Evolutionary conservation across 495 filamentous ascomycete genomes (phyloP), one percentile per base, ranked within the genome.

Genomic region (Evernia prunastri): DNA sequence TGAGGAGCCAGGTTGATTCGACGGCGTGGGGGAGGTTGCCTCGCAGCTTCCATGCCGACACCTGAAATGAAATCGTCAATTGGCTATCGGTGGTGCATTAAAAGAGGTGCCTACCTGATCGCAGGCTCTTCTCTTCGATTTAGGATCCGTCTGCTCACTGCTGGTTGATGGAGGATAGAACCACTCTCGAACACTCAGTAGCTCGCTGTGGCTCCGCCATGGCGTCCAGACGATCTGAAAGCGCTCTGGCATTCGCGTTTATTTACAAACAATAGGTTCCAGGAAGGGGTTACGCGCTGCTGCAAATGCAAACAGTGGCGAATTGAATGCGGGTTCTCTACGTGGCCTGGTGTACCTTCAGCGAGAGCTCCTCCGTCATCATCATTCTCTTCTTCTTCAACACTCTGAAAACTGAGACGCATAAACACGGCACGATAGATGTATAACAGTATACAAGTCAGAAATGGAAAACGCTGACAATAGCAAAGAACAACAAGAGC

Each of bases 1-100:
- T 87, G 63, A 95, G 78, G 35, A 91, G 77, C 20, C 89, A 89
- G 3, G 89, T 95, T 18, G 87, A 88, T 75, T 92, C 89, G 59
- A 95, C 83, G 66, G 90, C 79, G 76, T 93, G 89, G 36, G 90
- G 89, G 53, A 92, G 86, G 68, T 84, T 85, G 61, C 89, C 89
- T 67, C 89, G 85, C 18, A 84, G 58, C 66, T 85, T 85, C 83
- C 83, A 86, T 11, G 77, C 79, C 39, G 71, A 74, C 27, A 84
- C 80, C 81, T 84, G 51, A 11, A 20, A 49, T 20, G 12, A 10
- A 9, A 0, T 9, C 27, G 27, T 64, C n/a, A 64, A 8, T 51
- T 42, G 12, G 36, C 4, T 23, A 29, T n/a, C 10, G 25, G 8
- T 7, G 20, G 23, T 56, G 27, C 33, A 56, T 25, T 20, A n/a